Base-by-base conservation (phyloP, 257 asterid species). In the Catharanthus roseus region DNA sequence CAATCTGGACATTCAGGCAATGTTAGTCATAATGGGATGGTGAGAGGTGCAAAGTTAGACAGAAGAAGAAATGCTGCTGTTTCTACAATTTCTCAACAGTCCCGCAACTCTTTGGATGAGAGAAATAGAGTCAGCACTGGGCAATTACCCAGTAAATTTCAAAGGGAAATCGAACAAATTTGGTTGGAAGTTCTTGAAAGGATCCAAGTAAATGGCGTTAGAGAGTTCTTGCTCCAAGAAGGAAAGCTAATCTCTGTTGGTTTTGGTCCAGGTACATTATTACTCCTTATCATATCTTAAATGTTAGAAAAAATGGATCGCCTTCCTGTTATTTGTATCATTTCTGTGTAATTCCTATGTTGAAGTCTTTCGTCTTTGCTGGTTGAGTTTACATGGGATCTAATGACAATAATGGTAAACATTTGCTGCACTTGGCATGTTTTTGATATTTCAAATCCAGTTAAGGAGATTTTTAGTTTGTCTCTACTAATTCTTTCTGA, bases 181-280 rank as follows among this genome's bases (percentile, higher is more conserved):
- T 93, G 99, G 99, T 74, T 83, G 85, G 85, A 85, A 5, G 96
- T 91, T 79, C 91, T 93, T 77, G 85, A 74, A 72, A 88, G 80
- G 77, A 82, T 93, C 72, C 88, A 87, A 41, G 61, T 84, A 57
- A 81, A 82, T 80, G 81, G 81, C 83, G 60, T 93, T 58, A 84
- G 81, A 77, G 90, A 91, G 86, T 91, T 93, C 81, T 72, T 93
- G 89, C 75, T 80, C 80, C 85, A 72, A 54, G 96, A 95, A 87
- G 99, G 93, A 73, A 89, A 86, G 89, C 91, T 95, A 72, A 75
- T 83, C 73, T 88, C 97, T 0, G 81, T 91, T 81, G 83, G 85
- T 80, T 86, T 82, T 73, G 97, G 96, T 63, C 85, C 92, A 90
- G 98, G 98, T 93, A 93, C 68, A 79, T 36, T 58, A 54, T 18